Evolutionary conservation across 139 green algal genomes (phyloP), one percentile per base, ranked within the genome.

Genomic region (Haematococcus sp.): DNA sequence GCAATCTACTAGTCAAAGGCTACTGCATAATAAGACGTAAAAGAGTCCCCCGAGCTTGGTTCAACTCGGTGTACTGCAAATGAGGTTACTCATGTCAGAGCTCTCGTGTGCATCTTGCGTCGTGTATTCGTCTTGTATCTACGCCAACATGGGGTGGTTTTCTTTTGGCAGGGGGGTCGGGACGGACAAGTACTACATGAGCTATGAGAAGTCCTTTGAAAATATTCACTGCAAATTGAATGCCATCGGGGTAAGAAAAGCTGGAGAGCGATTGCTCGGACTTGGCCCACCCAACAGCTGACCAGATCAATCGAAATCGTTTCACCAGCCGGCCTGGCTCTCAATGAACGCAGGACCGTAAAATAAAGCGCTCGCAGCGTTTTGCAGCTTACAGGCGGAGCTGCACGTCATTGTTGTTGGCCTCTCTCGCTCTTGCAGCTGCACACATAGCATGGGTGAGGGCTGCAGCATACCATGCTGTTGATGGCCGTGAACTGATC

Each of bases 171-270:
- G 58, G 46, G 35, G 68, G 4, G 35, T 46, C 0, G 33, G 43
- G 0, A 58, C 55, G 0, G 63, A 76, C 27, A 43, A 60, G 3
- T 79, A 77, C 34, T 80, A 81, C 54, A 73, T 71, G 3, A 83
- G 69, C 46, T 86, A 86, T 43, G 81, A 86, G 51, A 76, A 74
- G 54, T 60, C 73, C 2, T 86, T 86, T 68, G 81, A 82, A 25
- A 64, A 73, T 2, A 35, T 86, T 23, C 73, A 81, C n/a, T 73
- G 72, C 40, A 77, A 86, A 25, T 46, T 35, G 33, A 31, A 1
- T 5, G 66, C 25, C 22, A 65, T 75, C 19, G n/a, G 74, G 70
- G 76, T 82, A 16, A 49, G 71, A 1, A 49, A n/a, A 19, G 22
- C 20, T n/a, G 31, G 16, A 20, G 4, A 17, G 13, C 17, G 59